Percentiles rank a stretch among this genome's conserved stretches.
phyloP scores from a whole-genome alignment of 805 yeast species.

The Myxozyma lipomycoides region DNA sequence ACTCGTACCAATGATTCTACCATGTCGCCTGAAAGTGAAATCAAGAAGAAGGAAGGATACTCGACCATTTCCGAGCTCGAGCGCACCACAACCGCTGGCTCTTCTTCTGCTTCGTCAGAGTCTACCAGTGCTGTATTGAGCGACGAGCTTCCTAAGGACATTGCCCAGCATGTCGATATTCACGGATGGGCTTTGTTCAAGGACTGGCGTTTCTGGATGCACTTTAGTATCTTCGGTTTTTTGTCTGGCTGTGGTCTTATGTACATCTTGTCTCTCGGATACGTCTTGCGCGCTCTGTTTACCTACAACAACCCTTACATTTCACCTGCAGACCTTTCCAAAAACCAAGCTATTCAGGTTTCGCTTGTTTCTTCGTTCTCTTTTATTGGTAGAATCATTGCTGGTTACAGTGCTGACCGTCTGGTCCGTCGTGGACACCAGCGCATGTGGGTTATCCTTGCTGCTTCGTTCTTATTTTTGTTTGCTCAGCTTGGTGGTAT shows the following conservation, averaged over 20 bases:
- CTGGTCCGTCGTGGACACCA: slow-evolving; percentile 46
- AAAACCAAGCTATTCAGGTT: slow-evolving; percentile 67
- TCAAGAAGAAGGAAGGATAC: slow-evolving; percentile 11
- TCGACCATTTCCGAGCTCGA: slow-evolving; percentile 21
- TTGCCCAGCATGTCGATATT: slow-evolving; percentile 16
- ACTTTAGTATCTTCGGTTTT: slow-evolving; percentile 50
- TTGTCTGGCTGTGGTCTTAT: slow-evolving; percentile 67
- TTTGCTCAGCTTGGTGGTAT: slow-evolving; percentile 51
- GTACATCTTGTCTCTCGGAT: slow-evolving; percentile 72
- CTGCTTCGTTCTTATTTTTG: slow-evolving; percentile 49
- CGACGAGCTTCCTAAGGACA: slow-evolving; percentile 12
- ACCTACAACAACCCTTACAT: slow-evolving; percentile 23
- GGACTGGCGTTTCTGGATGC: slow-evolving; percentile 47
- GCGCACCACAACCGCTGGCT: background rate
- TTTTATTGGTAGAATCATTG: slow-evolving; percentile 58
- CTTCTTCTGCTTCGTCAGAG: slow-evolving; percentile 4
- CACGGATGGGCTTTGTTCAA: slow-evolving; percentile 25
- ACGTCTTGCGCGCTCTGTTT: slow-evolving; percentile 53
- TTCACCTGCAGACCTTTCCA: slow-evolving; percentile 41
- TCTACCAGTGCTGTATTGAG: slow-evolving; percentile 9
- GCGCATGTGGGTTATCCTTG: slow-evolving; percentile 51
- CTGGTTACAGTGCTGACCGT: slow-evolving; percentile 65
- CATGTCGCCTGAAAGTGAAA: slow-evolving; percentile 3
- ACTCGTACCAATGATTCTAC: slow-evolving; percentile 3
- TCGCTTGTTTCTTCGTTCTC: slow-evolving; percentile 65